phyloP scores from a whole-genome alignment of 1,284 basidiomycete species.

The Marasmius sp. region DNA sequence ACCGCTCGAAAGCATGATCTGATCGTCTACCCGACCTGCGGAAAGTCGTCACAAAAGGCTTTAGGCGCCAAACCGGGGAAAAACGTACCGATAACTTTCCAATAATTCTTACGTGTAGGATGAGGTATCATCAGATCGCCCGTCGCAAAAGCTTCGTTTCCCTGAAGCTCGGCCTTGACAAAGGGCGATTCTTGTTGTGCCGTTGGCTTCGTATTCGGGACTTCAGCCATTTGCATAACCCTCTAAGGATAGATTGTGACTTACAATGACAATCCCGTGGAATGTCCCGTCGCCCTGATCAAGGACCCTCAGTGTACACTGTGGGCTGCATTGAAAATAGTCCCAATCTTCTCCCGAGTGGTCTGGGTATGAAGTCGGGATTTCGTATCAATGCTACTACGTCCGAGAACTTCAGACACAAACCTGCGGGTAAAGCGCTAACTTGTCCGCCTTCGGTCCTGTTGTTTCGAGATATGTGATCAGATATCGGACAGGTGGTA shows the following conservation, averaged over 20 bases:
- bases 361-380: neutral
- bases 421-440: neutral
- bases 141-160: neutral
- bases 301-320: neutral
- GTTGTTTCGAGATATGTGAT: neutral
- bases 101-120: neutral
- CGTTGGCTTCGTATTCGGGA: neutral
- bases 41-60: neutral
- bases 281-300: neutral
- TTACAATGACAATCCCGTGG: neutral
- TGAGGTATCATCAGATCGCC: neutral
- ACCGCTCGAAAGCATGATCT: neutral
- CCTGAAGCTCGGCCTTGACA: neutral
- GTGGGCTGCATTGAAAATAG: neutral
- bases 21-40: neutral
- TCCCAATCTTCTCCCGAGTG: neutral
- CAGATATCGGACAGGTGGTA: neutral
- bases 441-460: neutral
- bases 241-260: neutral
- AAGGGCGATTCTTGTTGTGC: neutral
- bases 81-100: neutral
- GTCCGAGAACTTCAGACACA: too few relatives aligned
- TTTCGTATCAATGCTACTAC: neutral
- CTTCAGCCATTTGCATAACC: neutral
- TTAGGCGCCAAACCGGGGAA: neutral